phyloP scores from a whole-genome alignment of 495 filamentous ascomycete genomes.

The Haplographium delicatum region DNA sequence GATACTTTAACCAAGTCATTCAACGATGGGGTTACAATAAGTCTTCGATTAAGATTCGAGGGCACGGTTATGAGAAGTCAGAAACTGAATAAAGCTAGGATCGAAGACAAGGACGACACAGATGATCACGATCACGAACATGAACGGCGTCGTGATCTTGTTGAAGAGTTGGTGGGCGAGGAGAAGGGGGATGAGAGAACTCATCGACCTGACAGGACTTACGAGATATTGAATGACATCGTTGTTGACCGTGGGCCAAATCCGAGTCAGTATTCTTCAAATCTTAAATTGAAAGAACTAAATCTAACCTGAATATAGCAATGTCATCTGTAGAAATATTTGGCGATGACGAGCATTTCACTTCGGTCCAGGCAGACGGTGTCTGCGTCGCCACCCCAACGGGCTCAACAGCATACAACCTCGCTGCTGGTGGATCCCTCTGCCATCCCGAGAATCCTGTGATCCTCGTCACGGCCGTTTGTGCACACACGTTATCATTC shows the following conservation, averaged over 20 bases:
- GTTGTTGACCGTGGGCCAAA: slow-evolving; percentile 91
- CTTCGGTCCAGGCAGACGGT: slow-evolving; percentile 79
- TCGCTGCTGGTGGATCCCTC: slow-evolving; percentile 89
- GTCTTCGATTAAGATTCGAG: slow-evolving; percentile 82
- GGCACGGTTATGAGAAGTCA: slow-evolving; percentile 89
- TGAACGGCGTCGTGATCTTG: too few relatives aligned
- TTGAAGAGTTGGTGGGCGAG: slow-evolving; percentile 83
- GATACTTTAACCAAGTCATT: slow-evolving; percentile 68
- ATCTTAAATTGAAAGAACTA: not conserved
- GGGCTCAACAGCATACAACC: slow-evolving; percentile 94
- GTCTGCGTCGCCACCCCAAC: slow-evolving; percentile 89
- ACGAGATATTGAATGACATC: slow-evolving; percentile 87
- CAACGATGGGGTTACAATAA: slow-evolving; percentile 81
- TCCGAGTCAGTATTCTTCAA: slow-evolving; percentile 36
- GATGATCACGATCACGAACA: too few relatives aligned
- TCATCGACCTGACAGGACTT: slow-evolving; percentile 72
- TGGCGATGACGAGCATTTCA: slow-evolving; percentile 93
- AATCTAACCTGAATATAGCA: slow-evolving; percentile 40
- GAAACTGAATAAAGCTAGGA: slow-evolving; percentile 28
- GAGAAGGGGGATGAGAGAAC: slow-evolving; percentile 75
- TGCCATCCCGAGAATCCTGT: slow-evolving; percentile 97
- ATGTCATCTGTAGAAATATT: slow-evolving; percentile 89
- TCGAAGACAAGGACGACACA: slow-evolving; percentile 29
- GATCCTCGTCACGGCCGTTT: slow-evolving; percentile 92
- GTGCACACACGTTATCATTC: slow-evolving; percentile 93